Evolutionary conservation across 129 eudicot genomes (phyloP).

Genomic region (Pseudognaphalium luteoalbum): DNA sequence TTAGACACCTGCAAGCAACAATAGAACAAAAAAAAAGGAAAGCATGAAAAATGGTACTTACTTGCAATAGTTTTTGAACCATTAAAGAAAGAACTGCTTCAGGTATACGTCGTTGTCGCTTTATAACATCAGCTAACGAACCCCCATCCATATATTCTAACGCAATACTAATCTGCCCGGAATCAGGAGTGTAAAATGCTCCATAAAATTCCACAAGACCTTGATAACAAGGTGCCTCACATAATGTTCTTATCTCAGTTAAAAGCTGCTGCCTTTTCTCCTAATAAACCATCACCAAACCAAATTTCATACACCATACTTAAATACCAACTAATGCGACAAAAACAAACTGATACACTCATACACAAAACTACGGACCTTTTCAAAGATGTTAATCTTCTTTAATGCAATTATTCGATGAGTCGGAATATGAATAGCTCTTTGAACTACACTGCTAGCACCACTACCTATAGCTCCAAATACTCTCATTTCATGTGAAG

Average conservation of each 20-base stretch:
- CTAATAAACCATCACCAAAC: slow-evolving; percentile 30
- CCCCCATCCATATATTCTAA: slow-evolving; percentile 99
- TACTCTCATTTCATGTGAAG: slow-evolving; percentile 94
- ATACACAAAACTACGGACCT: slow-evolving; percentile 41
- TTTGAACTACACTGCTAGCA: slow-evolving; percentile 98
- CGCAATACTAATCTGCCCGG: slow-evolving; percentile 98
- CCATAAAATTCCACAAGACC: slow-evolving; percentile 98
- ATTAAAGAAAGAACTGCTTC: slow-evolving; percentile 79
- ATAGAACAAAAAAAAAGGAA: background rate
- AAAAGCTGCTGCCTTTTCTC: slow-evolving; percentile 98
- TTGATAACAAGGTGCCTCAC: slow-evolving; percentile 92
- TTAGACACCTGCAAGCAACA: background rate
- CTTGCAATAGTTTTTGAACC: slow-evolving; percentile 84
- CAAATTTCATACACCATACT: background rate
- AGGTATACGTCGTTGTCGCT: slow-evolving; percentile 61
- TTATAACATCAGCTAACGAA: slow-evolving; percentile 81
- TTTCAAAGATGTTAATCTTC: slow-evolving; percentile 93
- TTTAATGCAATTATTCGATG: slow-evolving; percentile 93
- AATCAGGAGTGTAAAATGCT: slow-evolving; percentile 94
- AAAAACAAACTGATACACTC: background rate
- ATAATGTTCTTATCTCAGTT: slow-evolving; percentile 86
- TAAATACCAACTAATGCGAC: background rate
- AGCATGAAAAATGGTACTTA: slow-evolving; percentile 17
- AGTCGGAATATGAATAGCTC: slow-evolving; percentile 92
- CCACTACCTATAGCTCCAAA: slow-evolving; percentile 97